Evolutionary conservation across 1,139 yeast genomes (phyloP), one percentile per base, ranked within the genome.

Genomic region (Blastobotrys ciferrii): DNA sequence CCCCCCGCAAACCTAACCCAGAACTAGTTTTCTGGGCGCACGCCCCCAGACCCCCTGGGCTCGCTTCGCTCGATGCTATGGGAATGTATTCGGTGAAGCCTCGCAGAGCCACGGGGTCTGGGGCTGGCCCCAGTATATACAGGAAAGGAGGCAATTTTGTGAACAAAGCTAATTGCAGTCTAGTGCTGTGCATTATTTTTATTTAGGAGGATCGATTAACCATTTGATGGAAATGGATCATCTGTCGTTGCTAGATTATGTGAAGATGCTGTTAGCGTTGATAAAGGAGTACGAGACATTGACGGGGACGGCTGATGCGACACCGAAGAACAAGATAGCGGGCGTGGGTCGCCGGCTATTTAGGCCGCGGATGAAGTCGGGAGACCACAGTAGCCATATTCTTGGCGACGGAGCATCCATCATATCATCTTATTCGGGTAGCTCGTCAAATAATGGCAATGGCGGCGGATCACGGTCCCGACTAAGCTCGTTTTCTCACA

Each of bases 331-430:
- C 30, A 55, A 55, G 37, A 58, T 59, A 11, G 55, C 58, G 3
- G 59, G 58, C 5, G 64, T 59, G 7, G 62, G 64, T 23, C 49
- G 63, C 32, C 48, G 62, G 31, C 53, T 61, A 30, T 59, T 61
- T 40, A 49, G 60, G 31, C 49, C 60, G 5, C 49, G 60, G 33
- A 42, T 54, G 42, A 60, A 60, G 42, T 52, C 58, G 2, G 56
- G 42, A 12, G 50, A 51, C 14, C 46, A 43, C 42, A 35, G 28
- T 17, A 40, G 14, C 17, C 28, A 23, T 23, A 23, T 23, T 23
- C 5, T 23, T 23, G 28, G 28, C 5, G 43, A 32, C 37, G 20
- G 23, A 13, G 41, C 32, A 13, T 38, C 38, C 18, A 36, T 35
- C 20, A 38, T 38, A 15, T 28, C 40, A 13, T 33, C 28, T 4